Evolutionary conservation across 1,139 yeast genomes (phyloP).

Genomic region (Kurtzmaniella quercitrusa): DNA sequence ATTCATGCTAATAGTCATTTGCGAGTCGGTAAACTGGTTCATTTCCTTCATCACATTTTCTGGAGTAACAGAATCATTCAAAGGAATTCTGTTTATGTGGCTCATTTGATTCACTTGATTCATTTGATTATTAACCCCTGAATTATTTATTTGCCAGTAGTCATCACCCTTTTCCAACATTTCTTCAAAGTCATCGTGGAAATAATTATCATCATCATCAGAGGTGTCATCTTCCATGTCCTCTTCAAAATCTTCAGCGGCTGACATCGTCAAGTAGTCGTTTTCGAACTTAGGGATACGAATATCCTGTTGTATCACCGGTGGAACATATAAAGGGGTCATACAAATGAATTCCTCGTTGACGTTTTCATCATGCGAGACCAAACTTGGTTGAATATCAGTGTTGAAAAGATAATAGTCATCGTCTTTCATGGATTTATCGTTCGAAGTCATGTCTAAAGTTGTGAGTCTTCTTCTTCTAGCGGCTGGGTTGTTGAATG

Average conservation of each 20-base stretch:
- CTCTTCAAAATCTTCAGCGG: constrained; percentile 29
- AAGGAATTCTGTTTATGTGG: background rate
- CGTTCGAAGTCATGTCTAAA: constrained; percentile 19
- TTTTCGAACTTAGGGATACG: constrained; percentile 33
- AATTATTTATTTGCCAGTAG: background rate
- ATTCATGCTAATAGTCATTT: background rate
- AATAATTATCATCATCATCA: constrained; percentile 34
- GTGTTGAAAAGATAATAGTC: constrained; percentile 40
- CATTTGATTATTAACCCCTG: background rate
- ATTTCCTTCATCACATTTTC: background rate
- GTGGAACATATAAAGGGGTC: constrained; percentile 25
- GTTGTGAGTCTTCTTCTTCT: constrained; percentile 36
- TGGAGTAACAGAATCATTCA: background rate
- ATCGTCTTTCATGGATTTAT: constrained; percentile 25
- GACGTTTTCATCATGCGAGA: constrained; percentile 20
- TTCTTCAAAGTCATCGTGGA: constrained; percentile 36
- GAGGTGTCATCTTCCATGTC: constrained; percentile 34
- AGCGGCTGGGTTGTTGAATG: constrained; percentile 7
- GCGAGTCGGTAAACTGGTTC: background rate
- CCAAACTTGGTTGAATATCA: constrained; percentile 40
- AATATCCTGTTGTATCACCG: constrained; percentile 10
- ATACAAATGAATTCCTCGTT: constrained; percentile 12
- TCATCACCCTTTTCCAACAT: constrained; percentile 8
- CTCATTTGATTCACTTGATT: background rate
- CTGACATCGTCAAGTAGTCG: constrained; percentile 32